Conservation (phyloP, 2,329 filamentous ascomycete species). For the Fusarium lateritium region DNA sequence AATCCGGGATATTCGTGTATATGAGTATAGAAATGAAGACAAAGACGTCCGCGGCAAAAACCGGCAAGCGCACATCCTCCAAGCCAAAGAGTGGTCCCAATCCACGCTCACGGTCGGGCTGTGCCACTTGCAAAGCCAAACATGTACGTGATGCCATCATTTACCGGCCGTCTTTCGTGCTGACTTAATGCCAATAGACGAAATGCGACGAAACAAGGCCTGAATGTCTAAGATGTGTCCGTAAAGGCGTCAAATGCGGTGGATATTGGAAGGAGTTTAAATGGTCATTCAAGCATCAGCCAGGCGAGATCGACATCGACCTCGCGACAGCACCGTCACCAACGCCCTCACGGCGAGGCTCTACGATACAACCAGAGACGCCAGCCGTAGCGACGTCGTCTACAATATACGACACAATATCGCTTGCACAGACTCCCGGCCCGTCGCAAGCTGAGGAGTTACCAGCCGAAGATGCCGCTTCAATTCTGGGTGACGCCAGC, state of each 20-base stretch:
- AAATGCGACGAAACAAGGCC: slow-evolving; percentile 53
- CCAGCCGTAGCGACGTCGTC: neutral
- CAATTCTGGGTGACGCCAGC: slow-evolving; percentile 26
- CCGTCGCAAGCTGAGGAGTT: slow-evolving; percentile 20
- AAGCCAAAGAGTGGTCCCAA: slow-evolving; percentile 38
- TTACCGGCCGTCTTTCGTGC: neutral
- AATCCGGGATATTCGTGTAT: neutral
- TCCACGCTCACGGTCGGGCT: slow-evolving; percentile 51
- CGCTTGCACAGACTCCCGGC: neutral
- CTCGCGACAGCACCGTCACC: slow-evolving; percentile 23
- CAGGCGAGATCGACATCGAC: slow-evolving; percentile 36
- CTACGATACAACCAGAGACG: slow-evolving; percentile 23
- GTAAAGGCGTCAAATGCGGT: slow-evolving; percentile 49
- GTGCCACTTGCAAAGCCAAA: slow-evolving; percentile 52
- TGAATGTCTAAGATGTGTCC: slow-evolving; percentile 47
- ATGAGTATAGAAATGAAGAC: slow-evolving; percentile 23
- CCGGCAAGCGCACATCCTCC: slow-evolving; percentile 17
- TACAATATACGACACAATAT: neutral
- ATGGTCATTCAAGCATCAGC: slow-evolving; percentile 61
- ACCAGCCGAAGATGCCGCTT: slow-evolving; percentile 8
- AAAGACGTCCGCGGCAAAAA: slow-evolving; percentile 25
- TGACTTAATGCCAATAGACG: slow-evolving; percentile 28
- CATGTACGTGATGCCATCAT: slow-evolving; percentile 26
- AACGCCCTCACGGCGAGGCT: slow-evolving; percentile 18
- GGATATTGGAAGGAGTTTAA: slow-evolving; percentile 53